Conservation (phyloP, 2,329 filamentous ascomycete genomes). For the Botrytis paeoniae region DNA sequence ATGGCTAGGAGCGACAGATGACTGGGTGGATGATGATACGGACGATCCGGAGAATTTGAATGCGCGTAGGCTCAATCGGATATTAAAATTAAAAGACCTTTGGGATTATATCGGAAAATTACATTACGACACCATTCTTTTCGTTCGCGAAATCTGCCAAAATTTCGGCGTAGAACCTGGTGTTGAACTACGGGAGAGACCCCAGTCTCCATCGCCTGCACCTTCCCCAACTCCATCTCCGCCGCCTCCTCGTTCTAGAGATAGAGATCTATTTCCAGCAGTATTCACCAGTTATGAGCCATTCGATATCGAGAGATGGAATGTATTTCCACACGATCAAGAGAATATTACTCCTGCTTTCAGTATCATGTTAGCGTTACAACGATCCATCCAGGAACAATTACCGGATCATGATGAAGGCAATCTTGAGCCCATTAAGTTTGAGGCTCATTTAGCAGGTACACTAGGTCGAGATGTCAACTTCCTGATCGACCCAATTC, state of each 20-base stretch:
- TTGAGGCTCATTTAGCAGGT: accelerated
- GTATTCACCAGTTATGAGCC: not conserved
- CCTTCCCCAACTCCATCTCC: not conserved
- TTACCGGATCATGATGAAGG: not conserved
- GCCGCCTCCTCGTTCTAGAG: not conserved
- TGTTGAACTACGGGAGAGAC: not conserved
- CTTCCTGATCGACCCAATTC: not conserved
- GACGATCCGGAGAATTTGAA: not conserved
- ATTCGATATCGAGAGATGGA: not conserved
- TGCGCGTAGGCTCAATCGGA: not conserved
- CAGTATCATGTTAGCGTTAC: not conserved
- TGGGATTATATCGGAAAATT: not conserved
- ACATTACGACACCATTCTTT: not conserved
- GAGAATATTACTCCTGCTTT: not conserved
- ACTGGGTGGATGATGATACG: not conserved
- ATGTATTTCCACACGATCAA: not conserved
- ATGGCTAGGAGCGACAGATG: not conserved
- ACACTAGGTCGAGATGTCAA: not conserved
- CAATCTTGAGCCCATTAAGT: not conserved
- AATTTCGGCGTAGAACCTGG: not conserved
- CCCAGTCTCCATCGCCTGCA: not conserved
- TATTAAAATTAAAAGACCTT: not conserved
- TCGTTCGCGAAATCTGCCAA: not conserved
- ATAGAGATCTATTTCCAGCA: not conserved
- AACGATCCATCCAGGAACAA: not conserved